A percentile compares a stretch with the other conserved stretches of the same genome.
These are phyloP conservation scores for Pseudogymnoascus sp. DNA, from an alignment of 2,329 filamentous ascomycete species.

Conservation along the genomic window DNA sequence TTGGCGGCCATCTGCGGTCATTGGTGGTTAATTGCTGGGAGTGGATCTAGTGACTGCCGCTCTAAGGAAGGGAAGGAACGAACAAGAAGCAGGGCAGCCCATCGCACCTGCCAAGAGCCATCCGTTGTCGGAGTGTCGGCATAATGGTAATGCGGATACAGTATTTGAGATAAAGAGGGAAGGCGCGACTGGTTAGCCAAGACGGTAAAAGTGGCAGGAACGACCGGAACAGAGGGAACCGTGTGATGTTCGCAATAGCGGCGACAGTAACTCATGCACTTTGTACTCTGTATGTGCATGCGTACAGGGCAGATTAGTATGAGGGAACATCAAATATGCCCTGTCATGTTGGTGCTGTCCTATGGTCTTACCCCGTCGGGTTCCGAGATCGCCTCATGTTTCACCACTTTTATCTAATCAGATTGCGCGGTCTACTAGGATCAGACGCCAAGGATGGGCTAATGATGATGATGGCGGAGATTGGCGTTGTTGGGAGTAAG, in stretches of 20 bases:
- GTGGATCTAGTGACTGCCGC: neutral
- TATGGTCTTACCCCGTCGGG: neutral
- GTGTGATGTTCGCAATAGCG: neutral
- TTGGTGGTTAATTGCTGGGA: neutral
- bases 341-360: neutral
- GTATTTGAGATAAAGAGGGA: neutral
- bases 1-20: neutral
- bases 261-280: neutral
- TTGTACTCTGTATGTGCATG: neutral
- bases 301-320: neutral
- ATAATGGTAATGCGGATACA: neutral
- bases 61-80: neutral
- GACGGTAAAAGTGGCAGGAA: neutral
- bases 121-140: constrained; percentile 6
- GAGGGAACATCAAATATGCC: neutral
- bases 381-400: neutral
- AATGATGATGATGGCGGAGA: neutral
- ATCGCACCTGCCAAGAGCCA: neutral
- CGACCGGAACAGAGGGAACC: neutral
- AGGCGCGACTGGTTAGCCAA: neutral
- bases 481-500: neutral
- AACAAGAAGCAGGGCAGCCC: neutral
- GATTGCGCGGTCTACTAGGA: neutral
- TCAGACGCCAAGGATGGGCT: constrained; percentile 1
- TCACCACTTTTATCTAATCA: constrained; percentile 1